Conservation (phyloP, 192 early-diverging fungal species). For the Phycomyces blakesleeanus region DNA sequence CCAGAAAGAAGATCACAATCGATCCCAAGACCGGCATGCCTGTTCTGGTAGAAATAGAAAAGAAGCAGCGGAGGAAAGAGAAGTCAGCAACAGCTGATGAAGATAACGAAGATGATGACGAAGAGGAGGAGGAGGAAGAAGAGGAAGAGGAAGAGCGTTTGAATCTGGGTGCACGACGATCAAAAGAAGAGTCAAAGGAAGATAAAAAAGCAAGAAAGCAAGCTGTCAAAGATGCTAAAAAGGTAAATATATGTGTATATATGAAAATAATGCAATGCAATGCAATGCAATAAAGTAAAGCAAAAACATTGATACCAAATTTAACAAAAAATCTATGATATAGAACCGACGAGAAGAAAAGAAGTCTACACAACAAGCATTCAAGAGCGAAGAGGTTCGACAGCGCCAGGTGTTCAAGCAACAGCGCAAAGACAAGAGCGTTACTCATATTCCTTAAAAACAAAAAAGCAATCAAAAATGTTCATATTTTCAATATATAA, state of each 20-base stretch:
- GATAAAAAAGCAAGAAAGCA: conserved; percentile 92
- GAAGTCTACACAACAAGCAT: conserved; percentile 77
- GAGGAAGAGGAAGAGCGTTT: conserved; percentile 40
- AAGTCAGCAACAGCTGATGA: conserved; percentile 12
- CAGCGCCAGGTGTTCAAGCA: conserved; percentile 59
- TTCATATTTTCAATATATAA: not conserved
- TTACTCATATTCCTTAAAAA: conserved; percentile 39
- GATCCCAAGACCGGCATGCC: conserved; percentile 73
- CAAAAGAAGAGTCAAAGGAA: conserved; percentile 81
- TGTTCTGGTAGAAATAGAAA: conserved; percentile 49
- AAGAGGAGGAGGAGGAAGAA: conserved; percentile 27
- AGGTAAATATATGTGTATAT: too few species aligned
- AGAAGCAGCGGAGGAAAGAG: conserved; percentile 38
- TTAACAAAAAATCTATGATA: conserved; percentile 10
- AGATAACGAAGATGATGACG: conserved; percentile 15
- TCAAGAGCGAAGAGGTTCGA: conserved; percentile 62
- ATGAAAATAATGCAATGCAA: too few species aligned
- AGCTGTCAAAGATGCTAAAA: conserved; percentile 78
- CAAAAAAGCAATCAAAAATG: conserved; percentile 4
- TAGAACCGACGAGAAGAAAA: conserved; percentile 66
- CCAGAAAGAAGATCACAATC: conserved; percentile 57
- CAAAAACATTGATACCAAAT: not conserved
- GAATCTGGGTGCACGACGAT: conserved; percentile 72
- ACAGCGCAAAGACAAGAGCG: conserved; percentile 44
- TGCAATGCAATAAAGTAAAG: too few species aligned